Evolutionary conservation across 2,329 filamentous ascomycete genomes (phyloP).

Genomic region (Pestalotiopsis sp.): DNA sequence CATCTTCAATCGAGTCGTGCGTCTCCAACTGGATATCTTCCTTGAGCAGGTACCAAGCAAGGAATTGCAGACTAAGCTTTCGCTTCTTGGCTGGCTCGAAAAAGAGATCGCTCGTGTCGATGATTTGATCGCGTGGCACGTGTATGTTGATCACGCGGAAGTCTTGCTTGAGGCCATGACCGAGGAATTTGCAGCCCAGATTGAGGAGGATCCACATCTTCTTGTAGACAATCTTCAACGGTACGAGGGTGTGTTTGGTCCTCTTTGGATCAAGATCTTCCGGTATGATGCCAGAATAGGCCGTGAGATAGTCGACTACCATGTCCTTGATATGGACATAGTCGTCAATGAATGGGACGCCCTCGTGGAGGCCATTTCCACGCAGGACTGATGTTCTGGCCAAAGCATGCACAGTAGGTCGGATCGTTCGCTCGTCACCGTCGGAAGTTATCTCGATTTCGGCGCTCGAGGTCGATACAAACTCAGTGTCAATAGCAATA

Average conservation of each 20-base stretch:
- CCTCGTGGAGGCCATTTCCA: slow-evolving; percentile 75
- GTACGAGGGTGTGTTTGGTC: slow-evolving; percentile 81
- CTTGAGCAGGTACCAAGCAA: slow-evolving; percentile 88
- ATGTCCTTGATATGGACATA: slow-evolving; percentile 91
- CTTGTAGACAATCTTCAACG: slow-evolving; percentile 92
- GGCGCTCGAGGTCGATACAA: slow-evolving; percentile 88
- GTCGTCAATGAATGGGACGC: slow-evolving; percentile 91
- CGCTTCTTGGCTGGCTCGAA: slow-evolving; percentile 78
- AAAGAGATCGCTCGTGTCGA: slow-evolving; percentile 93
- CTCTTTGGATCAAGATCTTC: slow-evolving; percentile 77
- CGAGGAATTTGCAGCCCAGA: slow-evolving; percentile 89
- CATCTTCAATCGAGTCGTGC: slow-evolving; percentile 96
- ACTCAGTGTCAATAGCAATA: slow-evolving; percentile 92
- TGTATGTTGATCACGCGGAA: slow-evolving; percentile 99
- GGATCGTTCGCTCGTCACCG: slow-evolving; percentile 86
- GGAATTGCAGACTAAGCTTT: slow-evolving; percentile 87
- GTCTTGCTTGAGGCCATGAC: slow-evolving; percentile 90
- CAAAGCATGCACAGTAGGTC: slow-evolving; percentile 86
- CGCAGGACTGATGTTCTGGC: slow-evolving; percentile 92
- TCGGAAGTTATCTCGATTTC: slow-evolving; percentile 97
- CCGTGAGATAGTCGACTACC: slow-evolving; percentile 93
- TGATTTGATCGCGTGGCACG: slow-evolving; percentile 84
- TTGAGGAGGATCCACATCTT: slow-evolving; percentile 97
- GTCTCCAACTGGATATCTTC: slow-evolving; percentile 92
- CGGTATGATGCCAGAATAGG: slow-evolving; percentile 87